Evolutionary conservation across 164 flowering plant species (phyloP).

Genomic region (Stephania japonica): DNA sequence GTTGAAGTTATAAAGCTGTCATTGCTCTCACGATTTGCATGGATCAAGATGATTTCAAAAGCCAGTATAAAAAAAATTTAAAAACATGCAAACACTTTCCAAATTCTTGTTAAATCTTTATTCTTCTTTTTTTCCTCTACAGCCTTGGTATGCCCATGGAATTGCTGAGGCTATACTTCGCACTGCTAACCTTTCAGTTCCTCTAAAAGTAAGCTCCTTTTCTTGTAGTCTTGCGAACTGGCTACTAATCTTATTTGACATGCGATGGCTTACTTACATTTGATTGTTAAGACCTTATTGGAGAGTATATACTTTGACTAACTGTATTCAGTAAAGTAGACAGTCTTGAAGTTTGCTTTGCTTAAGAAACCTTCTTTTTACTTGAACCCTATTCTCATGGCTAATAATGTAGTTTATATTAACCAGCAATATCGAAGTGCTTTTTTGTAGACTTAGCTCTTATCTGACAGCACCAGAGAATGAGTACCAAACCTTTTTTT

Average conservation of each 20-base stretch:
- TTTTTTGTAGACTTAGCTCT: background rate
- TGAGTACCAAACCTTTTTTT: background rate
- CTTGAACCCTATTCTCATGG: background rate
- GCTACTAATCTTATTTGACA: background rate
- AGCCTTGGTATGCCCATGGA: conserved; percentile 99
- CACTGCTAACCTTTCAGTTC: conserved; percentile 84
- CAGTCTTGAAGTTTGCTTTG: no score
- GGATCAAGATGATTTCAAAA: background rate
- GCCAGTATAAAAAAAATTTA: background rate
- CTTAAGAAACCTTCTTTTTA: no score
- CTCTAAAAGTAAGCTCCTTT: conserved; percentile 59
- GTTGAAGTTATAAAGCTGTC: background rate
- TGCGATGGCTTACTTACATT: background rate
- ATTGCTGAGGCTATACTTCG: conserved; percentile 96
- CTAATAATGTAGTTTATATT: background rate
- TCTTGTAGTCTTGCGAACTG: background rate
- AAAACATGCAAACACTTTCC: background rate
- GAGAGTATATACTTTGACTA: background rate
- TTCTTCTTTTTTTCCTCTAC: conserved; percentile 19
- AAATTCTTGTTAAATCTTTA: background rate
- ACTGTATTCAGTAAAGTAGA: background rate
- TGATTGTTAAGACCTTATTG: background rate
- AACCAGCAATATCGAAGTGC: background rate
- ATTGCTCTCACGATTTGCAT: background rate
- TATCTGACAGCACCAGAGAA: background rate